Percentiles rank a stretch among this genome's conserved stretches.
These are phyloP conservation scores for Pythium guiyangense DNA, from an alignment of 352 stramenopile species.

Conservation along the genomic window DNA sequence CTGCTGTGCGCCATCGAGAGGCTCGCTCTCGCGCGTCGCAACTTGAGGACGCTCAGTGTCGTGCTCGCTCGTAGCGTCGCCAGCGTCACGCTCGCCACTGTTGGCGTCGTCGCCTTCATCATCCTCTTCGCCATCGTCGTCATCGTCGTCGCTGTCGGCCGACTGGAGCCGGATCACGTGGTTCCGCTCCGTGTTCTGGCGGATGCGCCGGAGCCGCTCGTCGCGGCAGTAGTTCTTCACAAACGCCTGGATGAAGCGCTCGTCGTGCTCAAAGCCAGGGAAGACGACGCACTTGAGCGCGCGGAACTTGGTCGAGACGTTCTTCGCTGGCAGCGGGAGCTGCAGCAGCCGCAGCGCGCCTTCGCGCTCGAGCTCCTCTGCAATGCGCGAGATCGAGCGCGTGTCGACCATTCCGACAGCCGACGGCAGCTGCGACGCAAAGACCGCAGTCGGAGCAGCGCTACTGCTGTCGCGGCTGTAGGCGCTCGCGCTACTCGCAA, in stretches of 20 bases:
- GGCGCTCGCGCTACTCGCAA: not conserved
- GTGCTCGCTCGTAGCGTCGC: no score
- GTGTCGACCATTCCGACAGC: constrained; percentile 63
- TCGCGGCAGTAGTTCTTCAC: constrained; percentile 77
- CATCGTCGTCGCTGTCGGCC: constrained; percentile 26
- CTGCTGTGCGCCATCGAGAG: no score
- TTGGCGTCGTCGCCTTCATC: not conserved
- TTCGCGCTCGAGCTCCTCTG: constrained; percentile 49
- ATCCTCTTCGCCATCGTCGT: not conserved
- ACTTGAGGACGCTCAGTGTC: not conserved
- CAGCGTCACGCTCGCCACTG: not conserved
- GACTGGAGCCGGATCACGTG: constrained; percentile 50
- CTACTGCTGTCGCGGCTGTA: not conserved
- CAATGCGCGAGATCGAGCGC: constrained; percentile 67
- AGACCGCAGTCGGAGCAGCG: not conserved
- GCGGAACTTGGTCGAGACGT: constrained; percentile 79
- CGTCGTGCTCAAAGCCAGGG: constrained; percentile 60
- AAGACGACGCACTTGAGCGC: constrained; percentile 65
- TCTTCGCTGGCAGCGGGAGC: constrained; percentile 58
- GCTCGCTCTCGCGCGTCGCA: no score
- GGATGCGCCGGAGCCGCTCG: constrained; percentile 63
- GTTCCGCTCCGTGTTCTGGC: constrained; percentile 51
- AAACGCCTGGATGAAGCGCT: constrained; percentile 64
- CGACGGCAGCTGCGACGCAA: constrained; percentile 5
- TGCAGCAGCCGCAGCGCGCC: constrained; percentile 51